Evolutionary conservation across 768 basidiomycete species (phyloP).

Genomic region (Russula brevipes): DNA sequence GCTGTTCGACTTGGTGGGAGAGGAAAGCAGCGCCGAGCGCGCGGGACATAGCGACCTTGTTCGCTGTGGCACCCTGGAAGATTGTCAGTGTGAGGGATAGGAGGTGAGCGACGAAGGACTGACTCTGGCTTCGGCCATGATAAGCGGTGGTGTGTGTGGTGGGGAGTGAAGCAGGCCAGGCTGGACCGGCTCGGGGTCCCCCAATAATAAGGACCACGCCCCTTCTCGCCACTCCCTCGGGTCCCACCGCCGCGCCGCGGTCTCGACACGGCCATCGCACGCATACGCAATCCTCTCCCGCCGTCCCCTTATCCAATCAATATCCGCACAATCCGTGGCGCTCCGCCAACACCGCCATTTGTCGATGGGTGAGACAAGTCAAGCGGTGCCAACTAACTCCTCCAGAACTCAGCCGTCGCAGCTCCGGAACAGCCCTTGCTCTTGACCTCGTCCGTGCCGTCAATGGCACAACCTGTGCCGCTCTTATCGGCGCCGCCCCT

Average conservation of each 20-base stretch:
- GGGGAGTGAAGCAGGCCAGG: neutral
- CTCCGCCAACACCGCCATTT: too few species aligned
- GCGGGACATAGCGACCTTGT: constrained; percentile 77
- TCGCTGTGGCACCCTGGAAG: constrained; percentile 26
- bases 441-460: neutral
- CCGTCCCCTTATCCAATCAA: too few species aligned
- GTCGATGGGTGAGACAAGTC: too few species aligned
- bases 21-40: constrained; percentile 85
- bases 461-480: neutral
- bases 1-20: constrained; percentile 82
- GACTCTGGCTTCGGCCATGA: neutral
- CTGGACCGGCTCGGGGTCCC: neutral
- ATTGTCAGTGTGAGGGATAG: neutral
- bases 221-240: neutral
- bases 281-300: too few species aligned
- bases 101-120: neutral
- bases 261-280: too few species aligned
- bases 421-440: neutral
- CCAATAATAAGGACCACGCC: neutral
- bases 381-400: too few species aligned
- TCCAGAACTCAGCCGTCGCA: neutral
- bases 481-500: neutral
- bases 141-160: neutral
- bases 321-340: too few species aligned
- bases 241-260: neutral